Evolutionary conservation across 768 basidiomycete genomes (phyloP).

Genomic region (Cystofilobasidium macerans): DNA sequence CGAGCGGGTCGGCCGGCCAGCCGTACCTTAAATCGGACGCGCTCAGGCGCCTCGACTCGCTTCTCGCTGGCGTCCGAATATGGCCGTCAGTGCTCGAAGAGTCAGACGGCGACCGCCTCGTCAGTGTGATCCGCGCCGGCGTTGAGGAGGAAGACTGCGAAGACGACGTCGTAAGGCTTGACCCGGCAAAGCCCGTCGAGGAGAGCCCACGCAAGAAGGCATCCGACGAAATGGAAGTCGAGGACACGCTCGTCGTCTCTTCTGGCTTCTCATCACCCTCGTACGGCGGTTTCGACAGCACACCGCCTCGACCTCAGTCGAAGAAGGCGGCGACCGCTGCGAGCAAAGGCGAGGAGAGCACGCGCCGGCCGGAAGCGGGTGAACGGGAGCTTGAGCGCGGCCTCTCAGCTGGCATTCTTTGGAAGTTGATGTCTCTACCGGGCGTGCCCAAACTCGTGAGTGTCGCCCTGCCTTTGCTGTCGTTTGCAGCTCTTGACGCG

Average conservation of each 20-base stretch:
- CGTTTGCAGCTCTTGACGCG: slow-evolving; percentile 33
- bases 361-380: slow-evolving; percentile 45
- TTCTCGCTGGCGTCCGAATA: slow-evolving; percentile 55
- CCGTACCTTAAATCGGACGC: slow-evolving; percentile 7
- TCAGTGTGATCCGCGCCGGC: slow-evolving; percentile 42
- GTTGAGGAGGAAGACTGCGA: slow-evolving; percentile 49
- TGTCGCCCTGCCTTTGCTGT: not conserved
- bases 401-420: slow-evolving; percentile 64
- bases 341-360: slow-evolving; percentile 20
- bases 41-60: slow-evolving; percentile 51
- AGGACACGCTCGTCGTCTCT: slow-evolving; percentile 43
- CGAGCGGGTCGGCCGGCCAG: not conserved
- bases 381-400: slow-evolving; percentile 50
- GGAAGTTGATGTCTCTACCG: slow-evolving; percentile 68
- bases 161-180: slow-evolving; percentile 53
- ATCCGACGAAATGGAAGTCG: slow-evolving; percentile 40
- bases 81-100: slow-evolving; percentile 30
- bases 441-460: slow-evolving; percentile 74
- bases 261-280: slow-evolving; percentile 24
- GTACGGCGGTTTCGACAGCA: slow-evolving; percentile 8
- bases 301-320: not conserved
- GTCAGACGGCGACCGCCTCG: slow-evolving; percentile 3
- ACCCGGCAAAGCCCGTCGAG: slow-evolving; percentile 45
- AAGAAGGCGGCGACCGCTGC: slow-evolving; percentile 31
- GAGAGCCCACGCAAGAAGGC: slow-evolving; percentile 29